Base-by-base conservation (phyloP, 139 green algal genomes). In the Micractinium sp. region DNA sequence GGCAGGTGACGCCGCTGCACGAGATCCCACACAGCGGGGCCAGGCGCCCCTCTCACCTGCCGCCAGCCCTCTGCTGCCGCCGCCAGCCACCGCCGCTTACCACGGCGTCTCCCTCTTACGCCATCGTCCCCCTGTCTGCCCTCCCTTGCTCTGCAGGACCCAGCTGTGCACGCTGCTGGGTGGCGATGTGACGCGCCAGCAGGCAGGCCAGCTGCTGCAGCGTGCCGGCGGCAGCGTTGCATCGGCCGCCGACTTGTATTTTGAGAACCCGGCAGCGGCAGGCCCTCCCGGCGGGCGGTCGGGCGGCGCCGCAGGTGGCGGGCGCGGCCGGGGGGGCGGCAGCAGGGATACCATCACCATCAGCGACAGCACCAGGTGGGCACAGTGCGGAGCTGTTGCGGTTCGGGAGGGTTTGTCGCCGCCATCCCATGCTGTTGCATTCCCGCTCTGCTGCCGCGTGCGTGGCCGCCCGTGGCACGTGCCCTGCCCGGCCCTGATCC, bases 231-330 rank as follows among this genome's bases (percentile, higher is more conserved):
- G n/a, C 25, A 86, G 38, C 23, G 75, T 92, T 4, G 86, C 85
- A 1, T 73, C 86, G 16, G 89, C 89, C 7, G 73, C 89, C 22
- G 86, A 80, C 53, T 20, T 92, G 25, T 84, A 86, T n/a, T 92
- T 92, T 41, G 82, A 87, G 18, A 16, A 76, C 20, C 71, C 41
- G 2, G 31, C 16, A 12, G 69, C 82, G 13, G 76, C 66, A 9
- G 39, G 56, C 0, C 63, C 60, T 14, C 29, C 82, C 22, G 31
- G 76, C 31, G 18, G 38, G 38, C 38, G 76, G 23, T 22, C 7
- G 76, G 38, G 38, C 38, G 16, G 79, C 41, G 20, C 22, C 14
- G 12, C 20, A 69, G 47, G 41, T 14, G 31, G 53, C 47, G 16
- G 41, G 78, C 77, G 38, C 15, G 14, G 78, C 41, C 27, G 56